phyloP scores from a whole-genome alignment of 1,284 basidiomycete genomes.

The Boletus subluridellus region DNA sequence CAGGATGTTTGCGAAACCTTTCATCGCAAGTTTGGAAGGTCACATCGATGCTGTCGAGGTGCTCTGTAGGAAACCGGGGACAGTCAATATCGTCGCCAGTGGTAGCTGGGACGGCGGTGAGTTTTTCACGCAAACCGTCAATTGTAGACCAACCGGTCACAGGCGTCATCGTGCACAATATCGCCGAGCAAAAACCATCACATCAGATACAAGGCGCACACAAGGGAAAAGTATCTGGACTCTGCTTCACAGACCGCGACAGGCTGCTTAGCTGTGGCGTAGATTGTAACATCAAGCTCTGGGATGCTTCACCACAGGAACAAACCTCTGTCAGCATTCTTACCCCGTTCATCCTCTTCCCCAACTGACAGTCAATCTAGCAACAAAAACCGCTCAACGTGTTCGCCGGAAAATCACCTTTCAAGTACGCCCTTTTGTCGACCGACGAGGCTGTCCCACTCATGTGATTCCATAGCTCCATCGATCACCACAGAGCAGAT shows the following conservation, averaged over 20 bases:
- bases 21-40: slow-evolving; percentile 86
- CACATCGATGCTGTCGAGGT: slow-evolving; percentile 96
- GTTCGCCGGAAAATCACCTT: slow-evolving; percentile 79
- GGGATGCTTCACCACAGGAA: slow-evolving; percentile 54
- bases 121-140: slow-evolving; percentile 7
- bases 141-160: neutral
- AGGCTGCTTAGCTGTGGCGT: slow-evolving; percentile 87
- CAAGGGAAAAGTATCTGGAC: slow-evolving; percentile 87
- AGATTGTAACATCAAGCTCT: slow-evolving; percentile 89
- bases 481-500: slow-evolving; percentile 90
- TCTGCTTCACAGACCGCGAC: slow-evolving; percentile 68
- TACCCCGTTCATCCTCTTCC: neutral
- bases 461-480: slow-evolving; percentile 54
- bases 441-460: neutral
- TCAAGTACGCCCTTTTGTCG: slow-evolving; percentile 55
- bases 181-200: slow-evolving; percentile 66
- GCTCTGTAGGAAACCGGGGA: slow-evolving; percentile 74
- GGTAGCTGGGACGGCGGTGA: slow-evolving; percentile 93
- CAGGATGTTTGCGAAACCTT: slow-evolving; percentile 95
- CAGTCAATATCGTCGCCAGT: slow-evolving; percentile 82
- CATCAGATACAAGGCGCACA: slow-evolving; percentile 80
- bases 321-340: slow-evolving; percentile 22
- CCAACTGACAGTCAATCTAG: slow-evolving; percentile 23
- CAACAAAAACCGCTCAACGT: slow-evolving; percentile 62
- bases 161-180: slow-evolving; percentile 89